Percentiles rank a stretch among this genome's conserved stretches.
These are phyloP conservation scores for Furcasterigmium sp. DNA, from an alignment of 2,329 filamentous ascomycete species.

Conservation along the genomic window DNA sequence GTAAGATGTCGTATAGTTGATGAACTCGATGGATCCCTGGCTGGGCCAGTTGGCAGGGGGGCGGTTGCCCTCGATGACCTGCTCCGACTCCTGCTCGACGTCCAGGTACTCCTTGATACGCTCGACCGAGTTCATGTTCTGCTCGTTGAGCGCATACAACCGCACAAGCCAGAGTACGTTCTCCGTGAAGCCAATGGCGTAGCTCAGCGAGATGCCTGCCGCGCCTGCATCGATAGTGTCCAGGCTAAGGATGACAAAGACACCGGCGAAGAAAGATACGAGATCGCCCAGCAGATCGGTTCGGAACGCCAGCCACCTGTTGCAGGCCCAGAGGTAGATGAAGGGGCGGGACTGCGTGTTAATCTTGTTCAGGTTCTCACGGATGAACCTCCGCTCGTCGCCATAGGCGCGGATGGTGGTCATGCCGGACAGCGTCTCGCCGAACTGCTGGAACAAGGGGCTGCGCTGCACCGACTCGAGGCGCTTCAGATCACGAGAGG, in stretches of 20 bases:
- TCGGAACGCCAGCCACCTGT: conserved; percentile 92
- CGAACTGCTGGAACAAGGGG: conserved; percentile 95
- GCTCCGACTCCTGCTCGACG: conserved; percentile 84
- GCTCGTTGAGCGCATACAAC: conserved; percentile 90
- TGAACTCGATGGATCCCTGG: conserved; percentile 80
- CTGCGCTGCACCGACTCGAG: conserved; percentile 92
- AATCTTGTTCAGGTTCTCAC: conserved; percentile 82
- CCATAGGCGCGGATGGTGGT: conserved; percentile 96
- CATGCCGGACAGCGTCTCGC: conserved; percentile 89
- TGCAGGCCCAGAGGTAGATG: conserved; percentile 93
- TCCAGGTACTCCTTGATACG: conserved; percentile 96
- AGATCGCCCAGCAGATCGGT: conserved; percentile 87
- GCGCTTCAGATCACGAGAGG: conserved; percentile 92
- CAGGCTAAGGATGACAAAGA: conserved; percentile 81
- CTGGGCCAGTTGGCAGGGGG: conserved; percentile 81
- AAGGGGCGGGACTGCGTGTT: conserved; percentile 91
- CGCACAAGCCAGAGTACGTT: conserved; percentile 96
- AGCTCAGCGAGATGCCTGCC: conserved; percentile 89
- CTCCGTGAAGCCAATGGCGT: conserved; percentile 94
- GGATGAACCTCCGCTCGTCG: conserved; percentile 86
- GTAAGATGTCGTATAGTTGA: conserved; percentile 85
- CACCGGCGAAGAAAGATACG: conserved; percentile 88
- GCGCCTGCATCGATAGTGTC: conserved; percentile 84
- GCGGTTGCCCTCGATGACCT: conserved; percentile 71
- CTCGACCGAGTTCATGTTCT: conserved; percentile 99